Conservation (phyloP, 2,329 filamentous ascomycete species). For the Phaeophleospora eucalypticola region DNA sequence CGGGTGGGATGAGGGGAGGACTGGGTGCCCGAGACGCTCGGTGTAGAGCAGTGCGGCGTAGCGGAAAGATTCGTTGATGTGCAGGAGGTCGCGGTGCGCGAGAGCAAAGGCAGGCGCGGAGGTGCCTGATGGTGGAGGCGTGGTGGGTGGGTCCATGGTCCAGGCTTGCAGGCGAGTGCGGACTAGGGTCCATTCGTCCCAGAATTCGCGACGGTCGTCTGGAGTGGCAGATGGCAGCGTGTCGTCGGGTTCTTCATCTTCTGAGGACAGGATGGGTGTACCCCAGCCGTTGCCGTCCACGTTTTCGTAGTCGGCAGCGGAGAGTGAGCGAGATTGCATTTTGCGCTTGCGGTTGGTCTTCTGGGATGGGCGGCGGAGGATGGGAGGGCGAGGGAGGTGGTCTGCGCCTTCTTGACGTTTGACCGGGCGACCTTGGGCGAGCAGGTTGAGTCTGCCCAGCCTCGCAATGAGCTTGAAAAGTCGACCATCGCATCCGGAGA, state of each 20-base stretch:
- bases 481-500: constrained; percentile 80
- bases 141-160: constrained; percentile 58
- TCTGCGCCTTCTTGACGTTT: constrained; percentile 10
- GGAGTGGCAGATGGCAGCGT: constrained; percentile 34
- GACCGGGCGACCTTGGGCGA: constrained; percentile 64
- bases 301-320: constrained; percentile 48
- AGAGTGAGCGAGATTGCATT: constrained; percentile 8
- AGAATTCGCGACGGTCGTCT: constrained; percentile 61
- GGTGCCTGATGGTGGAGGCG: constrained; percentile 22
- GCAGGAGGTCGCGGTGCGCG: constrained; percentile 66
- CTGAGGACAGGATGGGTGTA: constrained; percentile 33
- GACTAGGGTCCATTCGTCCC: constrained; percentile 80
- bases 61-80: constrained; percentile 85
- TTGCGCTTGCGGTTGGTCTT: neutral
- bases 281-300: constrained; percentile 67
- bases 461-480: constrained; percentile 83
- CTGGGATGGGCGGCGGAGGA: neutral
- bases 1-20: constrained; percentile 65
- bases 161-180: constrained; percentile 73
- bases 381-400: constrained; percentile 7
- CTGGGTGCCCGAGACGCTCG: constrained; percentile 76
- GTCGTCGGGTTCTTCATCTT: constrained; percentile 37
- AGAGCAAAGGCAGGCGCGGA: constrained; percentile 22
- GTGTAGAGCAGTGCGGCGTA: constrained; percentile 86
- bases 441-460: constrained; percentile 76